Conservation (phyloP, 2,329 filamentous ascomycete genomes). For the Claviceps spartinae region DNA sequence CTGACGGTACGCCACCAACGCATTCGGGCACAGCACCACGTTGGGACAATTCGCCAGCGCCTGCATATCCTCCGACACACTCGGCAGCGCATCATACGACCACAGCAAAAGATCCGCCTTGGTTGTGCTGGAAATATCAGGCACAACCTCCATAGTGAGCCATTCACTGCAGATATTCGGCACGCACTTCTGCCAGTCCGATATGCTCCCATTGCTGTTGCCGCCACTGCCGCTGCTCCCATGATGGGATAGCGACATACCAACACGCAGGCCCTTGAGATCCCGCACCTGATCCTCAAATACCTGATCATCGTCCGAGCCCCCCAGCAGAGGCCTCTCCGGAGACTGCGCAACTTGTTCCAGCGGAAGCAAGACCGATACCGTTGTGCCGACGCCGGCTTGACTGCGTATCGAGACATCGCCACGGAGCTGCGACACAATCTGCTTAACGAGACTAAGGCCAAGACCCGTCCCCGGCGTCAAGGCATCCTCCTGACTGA, state of each 20-base stretch:
- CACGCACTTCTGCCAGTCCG: conserved; percentile 3
- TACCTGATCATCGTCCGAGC: conserved; percentile 43
- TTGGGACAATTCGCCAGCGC: background rate
- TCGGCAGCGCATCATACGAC: background rate
- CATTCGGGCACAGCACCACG: background rate
- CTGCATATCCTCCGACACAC: background rate
- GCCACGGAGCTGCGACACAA: conserved; percentile 45
- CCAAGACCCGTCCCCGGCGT: conserved; percentile 50
- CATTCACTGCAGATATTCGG: conserved; percentile 18
- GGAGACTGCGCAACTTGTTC: conserved; percentile 1
- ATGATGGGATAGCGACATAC: background rate
- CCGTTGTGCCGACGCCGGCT: conserved; percentile 22
- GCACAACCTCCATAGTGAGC: conserved; percentile 18
- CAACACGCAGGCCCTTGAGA: conserved; percentile 14
- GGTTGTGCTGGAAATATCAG: conserved; percentile 3
- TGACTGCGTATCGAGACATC: conserved; percentile 40
- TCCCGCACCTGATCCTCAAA: conserved; percentile 17
- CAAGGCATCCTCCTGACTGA: conserved; percentile 46
- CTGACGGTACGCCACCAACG: background rate
- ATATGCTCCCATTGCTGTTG: background rate
- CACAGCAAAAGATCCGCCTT: conserved; percentile 15
- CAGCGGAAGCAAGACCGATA: conserved; percentile 20
- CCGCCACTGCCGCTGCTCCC: background rate
- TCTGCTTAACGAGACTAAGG: conserved; percentile 47
- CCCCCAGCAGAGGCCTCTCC: background rate